Evolutionary conservation across 2,329 filamentous ascomycete genomes (phyloP).

Genomic region (Aspergillus neoniger): DNA sequence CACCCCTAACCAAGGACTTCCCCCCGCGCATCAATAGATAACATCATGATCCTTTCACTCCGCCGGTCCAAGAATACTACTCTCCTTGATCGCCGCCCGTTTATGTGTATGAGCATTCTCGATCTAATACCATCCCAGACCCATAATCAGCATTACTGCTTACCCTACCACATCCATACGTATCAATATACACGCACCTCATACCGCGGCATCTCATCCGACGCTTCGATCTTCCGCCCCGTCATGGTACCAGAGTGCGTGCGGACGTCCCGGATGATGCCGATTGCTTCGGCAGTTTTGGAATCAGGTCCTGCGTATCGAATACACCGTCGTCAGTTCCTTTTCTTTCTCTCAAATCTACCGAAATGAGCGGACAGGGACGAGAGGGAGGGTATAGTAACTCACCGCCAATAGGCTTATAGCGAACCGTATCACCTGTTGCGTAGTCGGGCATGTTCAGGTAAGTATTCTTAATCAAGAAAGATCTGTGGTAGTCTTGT

Average conservation of each 20-base stretch:
- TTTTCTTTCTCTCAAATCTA: no score
- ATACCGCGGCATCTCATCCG: background rate
- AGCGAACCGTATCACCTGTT: background rate
- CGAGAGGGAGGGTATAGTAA: no score
- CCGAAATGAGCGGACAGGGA: no score
- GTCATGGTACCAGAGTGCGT: conserved; percentile 36
- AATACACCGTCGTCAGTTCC: no score
- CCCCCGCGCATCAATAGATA: no score
- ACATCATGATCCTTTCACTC: background rate
- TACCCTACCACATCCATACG: background rate
- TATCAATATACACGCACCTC: background rate
- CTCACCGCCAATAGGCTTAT: background rate
- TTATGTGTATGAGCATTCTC: conserved; percentile 1
- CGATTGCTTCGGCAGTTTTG: conserved; percentile 42
- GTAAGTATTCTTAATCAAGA: no score
- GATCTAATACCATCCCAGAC: background rate
- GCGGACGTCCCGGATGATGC: conserved; percentile 39
- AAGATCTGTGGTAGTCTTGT: background rate
- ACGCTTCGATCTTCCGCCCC: conserved; percentile 40
- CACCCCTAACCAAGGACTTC: no score
- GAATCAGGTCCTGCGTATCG: conserved; percentile 37
- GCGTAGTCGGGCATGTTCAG: background rate
- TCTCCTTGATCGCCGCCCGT: background rate
- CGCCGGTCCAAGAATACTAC: background rate
- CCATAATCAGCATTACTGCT: background rate